Evolutionary conservation across 192 early-diverging fungal genomes (phyloP).

Genomic region (Chytriomyces confervae): DNA sequence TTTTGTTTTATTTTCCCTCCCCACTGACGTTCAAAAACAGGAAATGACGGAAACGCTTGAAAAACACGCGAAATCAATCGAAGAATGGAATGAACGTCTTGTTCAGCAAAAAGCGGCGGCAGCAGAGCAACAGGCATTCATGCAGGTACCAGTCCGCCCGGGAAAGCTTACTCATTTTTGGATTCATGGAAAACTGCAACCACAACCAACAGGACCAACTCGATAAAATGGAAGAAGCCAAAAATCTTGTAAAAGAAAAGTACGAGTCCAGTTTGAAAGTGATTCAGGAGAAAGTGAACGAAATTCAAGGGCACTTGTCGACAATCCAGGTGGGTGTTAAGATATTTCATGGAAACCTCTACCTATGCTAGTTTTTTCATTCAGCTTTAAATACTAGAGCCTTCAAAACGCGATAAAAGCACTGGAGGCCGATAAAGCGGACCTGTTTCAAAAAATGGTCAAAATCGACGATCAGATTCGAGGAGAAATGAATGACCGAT

Average conservation of each 20-base stretch:
- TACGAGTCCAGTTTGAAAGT: constrained; percentile 29
- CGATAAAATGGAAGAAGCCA: constrained; percentile 47
- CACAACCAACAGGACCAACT: constrained; percentile 32
- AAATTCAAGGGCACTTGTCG: constrained; percentile 61
- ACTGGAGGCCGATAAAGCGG: constrained; percentile 57
- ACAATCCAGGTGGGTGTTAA: constrained; percentile 41
- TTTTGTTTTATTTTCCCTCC: background rate
- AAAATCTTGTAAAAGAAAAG: constrained; percentile 36
- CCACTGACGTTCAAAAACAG: background rate
- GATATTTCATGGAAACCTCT: background rate
- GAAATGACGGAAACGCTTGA: constrained; percentile 13
- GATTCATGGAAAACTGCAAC: background rate
- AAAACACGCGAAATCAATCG: constrained; percentile 13
- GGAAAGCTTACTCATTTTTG: background rate
- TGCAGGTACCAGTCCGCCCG: constrained; percentile 16
- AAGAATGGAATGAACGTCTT: constrained; percentile 2
- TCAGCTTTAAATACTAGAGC: constrained; percentile 18
- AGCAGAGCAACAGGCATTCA: constrained; percentile 25
- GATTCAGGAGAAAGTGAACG: constrained; percentile 53
- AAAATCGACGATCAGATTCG: constrained; percentile 53
- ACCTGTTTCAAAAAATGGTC: constrained; percentile 62
- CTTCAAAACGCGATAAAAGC: constrained; percentile 34
- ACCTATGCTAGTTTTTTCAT: background rate
- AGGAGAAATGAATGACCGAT: constrained; percentile 49
- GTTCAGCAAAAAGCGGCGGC: constrained; percentile 7